phyloP scores from a whole-genome alignment of 805 yeast species.

The Lipomyces kockii region DNA sequence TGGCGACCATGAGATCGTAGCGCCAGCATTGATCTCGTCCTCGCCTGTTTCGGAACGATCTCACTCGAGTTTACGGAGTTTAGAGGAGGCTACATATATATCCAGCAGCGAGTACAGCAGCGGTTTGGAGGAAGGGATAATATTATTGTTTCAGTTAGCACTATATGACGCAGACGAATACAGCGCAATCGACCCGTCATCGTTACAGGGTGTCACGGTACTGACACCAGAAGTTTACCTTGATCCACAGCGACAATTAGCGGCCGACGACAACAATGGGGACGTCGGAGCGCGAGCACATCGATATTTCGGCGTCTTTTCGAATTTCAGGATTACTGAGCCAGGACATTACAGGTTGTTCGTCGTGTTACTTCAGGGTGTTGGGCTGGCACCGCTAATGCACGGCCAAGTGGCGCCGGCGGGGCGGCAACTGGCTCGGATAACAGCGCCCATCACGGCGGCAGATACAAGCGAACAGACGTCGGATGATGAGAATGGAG shows the following conservation, averaged over 20 bases:
- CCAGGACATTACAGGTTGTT: not conserved
- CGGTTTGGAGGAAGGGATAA: not conserved
- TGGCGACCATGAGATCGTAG: not conserved
- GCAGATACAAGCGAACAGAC: not conserved
- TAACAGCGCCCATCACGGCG: not conserved
- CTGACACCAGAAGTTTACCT: conserved; percentile 1
- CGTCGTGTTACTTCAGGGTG: conserved; percentile 5
- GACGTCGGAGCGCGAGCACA: not conserved
- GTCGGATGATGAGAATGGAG: not conserved
- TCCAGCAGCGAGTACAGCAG: not conserved
- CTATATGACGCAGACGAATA: not conserved
- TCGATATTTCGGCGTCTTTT: conserved; percentile 5
- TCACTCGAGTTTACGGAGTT: not conserved
- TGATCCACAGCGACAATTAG: not conserved
- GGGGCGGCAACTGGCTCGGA: conserved; percentile 4
- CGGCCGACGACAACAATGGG: not conserved
- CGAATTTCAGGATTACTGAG: conserved; percentile 1
- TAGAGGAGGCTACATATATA: not conserved
- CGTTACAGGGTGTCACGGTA: not conserved
- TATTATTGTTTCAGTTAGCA: not conserved
- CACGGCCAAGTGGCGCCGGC: conserved; percentile 2
- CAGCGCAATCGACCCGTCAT: not conserved
- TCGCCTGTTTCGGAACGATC: not conserved
- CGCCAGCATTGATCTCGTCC: not conserved
- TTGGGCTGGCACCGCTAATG: conserved; percentile 2